Base-by-base conservation (phyloP, 371 early-diverging fungal species). In the Capniomyces stellatus region DNA sequence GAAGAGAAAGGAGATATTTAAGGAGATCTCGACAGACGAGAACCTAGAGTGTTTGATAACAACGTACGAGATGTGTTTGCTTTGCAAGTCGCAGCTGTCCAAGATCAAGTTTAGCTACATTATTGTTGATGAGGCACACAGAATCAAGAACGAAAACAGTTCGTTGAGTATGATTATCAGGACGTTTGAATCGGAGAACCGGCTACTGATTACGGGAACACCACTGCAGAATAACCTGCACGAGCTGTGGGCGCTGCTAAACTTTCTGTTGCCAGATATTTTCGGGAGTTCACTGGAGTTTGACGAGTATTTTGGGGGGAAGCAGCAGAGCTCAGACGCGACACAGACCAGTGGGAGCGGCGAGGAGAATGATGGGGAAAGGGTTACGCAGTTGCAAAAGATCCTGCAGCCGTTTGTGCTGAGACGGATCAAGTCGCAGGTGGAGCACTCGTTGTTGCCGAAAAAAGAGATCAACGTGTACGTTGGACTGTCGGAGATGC, bases 111-210 rank as follows among this genome's bases (percentile, higher is more conserved):
- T 93, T 90, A 76, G 87, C 57, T 92, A 92, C 58, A 79, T 94
- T 46, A 82, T 99, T 47, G 87, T 99, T 57, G 99, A 99, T 68
- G 99, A 99, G 71, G 99, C 98, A 0, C 99, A 99, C 63, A 83
- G 98, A 53, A 88, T 99, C 71, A 99, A 99, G 71, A 99, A 99
- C 66, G 90, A 92, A 67, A 92, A 94, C 66, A 90, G 93, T 1
- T 79, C 83, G 67, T 78, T 97, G 21, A 90, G 92, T 0, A 85
- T 85, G 61, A 83, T 92, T 23, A 85, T 99, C 15, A 84, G 93
- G 53, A 71, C 78, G 29, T 76, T 98, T 56, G 71, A 81, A 24
- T 89, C 92, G 41, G 73, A 82, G 52, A 88, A 94, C 62, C 83
- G 97, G 50, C 78, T 99, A 46, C 70, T 99, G 43, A 80, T 99